Conservation (phyloP, 371 early-diverging fungal species). For the Dinochytrium kinnereticum region DNA sequence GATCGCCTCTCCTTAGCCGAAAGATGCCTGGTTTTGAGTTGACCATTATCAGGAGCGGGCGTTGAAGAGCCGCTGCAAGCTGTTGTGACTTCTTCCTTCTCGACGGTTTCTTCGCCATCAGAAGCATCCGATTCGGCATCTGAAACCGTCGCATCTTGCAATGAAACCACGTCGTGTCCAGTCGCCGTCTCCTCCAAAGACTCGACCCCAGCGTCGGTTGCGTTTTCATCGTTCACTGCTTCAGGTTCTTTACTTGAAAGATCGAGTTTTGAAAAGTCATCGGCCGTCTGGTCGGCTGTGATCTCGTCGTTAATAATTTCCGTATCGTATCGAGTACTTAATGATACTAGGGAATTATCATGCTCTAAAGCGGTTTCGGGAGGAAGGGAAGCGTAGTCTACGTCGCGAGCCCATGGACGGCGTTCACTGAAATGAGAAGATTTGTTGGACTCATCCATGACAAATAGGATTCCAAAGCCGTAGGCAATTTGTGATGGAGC, state of each 20-base stretch:
- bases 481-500: constrained; percentile 96
- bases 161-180: too few species aligned
- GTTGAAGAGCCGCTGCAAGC: too few species aligned
- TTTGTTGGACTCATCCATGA: constrained; percentile 68
- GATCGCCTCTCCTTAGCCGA: constrained; percentile 80
- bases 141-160: constrained; percentile 25
- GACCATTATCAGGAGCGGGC: too few species aligned
- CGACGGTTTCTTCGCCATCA: constrained; percentile 21
- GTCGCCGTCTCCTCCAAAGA: too few species aligned
- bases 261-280: too few species aligned
- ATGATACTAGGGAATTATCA: not conserved
- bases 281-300: too few species aligned
- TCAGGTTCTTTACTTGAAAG: constrained; percentile 20
- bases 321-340: not conserved
- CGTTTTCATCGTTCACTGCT: constrained; percentile 2
- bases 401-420: constrained; percentile 66
- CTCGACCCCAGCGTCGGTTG: constrained; percentile 11
- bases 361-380: not conserved
- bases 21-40: constrained; percentile 33
- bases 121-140: constrained; percentile 16
- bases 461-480: constrained; percentile 96
- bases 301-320: not conserved
- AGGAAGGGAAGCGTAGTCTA: not conserved
- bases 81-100: too few species aligned
- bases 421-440: constrained; percentile 58